These are phyloP conservation scores for Brassica hybrid DNA, from an alignment of 441 rosid species.

Conservation along the genomic window DNA sequence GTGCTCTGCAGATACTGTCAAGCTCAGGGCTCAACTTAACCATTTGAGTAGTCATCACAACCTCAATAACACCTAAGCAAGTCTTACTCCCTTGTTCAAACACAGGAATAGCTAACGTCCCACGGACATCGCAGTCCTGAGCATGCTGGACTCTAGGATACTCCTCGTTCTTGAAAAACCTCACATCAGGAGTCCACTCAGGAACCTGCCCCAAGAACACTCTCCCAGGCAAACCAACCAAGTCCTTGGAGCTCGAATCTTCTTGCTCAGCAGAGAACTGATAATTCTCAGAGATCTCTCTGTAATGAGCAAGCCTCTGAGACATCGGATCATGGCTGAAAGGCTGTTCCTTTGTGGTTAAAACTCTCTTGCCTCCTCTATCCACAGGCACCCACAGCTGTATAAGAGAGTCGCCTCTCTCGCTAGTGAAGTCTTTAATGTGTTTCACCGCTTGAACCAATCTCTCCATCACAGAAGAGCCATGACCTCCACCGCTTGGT, in stretches of 20 bases:
- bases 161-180: constrained; percentile 88
- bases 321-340: constrained; percentile 67
- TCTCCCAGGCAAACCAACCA: constrained; percentile 80
- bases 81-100: constrained; percentile 83
- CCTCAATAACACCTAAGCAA: constrained; percentile 93
- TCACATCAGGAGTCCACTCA: constrained; percentile 97
- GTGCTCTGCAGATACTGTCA: constrained; percentile 83
- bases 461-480: constrained; percentile 70
- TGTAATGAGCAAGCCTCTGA: constrained; percentile 68
- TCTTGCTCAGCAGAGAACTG: constrained; percentile 71
- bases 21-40: constrained; percentile 70
- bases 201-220: constrained; percentile 88
- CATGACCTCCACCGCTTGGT: constrained; percentile 58
- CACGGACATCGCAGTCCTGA: constrained; percentile 73
- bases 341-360: constrained; percentile 77
- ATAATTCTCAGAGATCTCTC: constrained; percentile 77
- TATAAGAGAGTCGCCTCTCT: constrained; percentile 76
- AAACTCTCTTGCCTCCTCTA: constrained; percentile 64
- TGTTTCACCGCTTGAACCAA: constrained; percentile 67
- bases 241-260: constrained; percentile 48
- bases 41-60: constrained; percentile 74
- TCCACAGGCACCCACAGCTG: constrained; percentile 91
- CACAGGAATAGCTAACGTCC: constrained; percentile 89
- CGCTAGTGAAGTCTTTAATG: constrained; percentile 63
- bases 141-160: constrained; percentile 78